These are phyloP conservation scores for Favolaschia claudopus DNA, from an alignment of 768 basidiomycete species.

Conservation along the genomic window DNA sequence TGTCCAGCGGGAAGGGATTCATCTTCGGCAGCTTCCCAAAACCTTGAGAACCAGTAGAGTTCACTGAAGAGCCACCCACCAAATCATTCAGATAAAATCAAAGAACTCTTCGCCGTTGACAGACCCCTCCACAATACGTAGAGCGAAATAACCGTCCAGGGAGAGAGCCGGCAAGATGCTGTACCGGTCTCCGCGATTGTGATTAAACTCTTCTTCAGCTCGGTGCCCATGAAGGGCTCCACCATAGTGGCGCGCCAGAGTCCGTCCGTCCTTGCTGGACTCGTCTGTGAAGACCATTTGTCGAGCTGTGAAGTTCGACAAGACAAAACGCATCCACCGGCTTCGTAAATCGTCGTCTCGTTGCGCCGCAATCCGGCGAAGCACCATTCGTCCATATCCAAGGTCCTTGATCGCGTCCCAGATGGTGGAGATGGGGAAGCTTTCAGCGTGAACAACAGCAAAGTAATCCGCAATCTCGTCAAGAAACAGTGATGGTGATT, in stretches of 20 bases:
- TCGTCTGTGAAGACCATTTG: too few relatives aligned
- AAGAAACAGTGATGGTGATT: conserved; percentile 8
- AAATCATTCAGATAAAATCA: conserved; percentile 46
- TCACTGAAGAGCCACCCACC: conserved; percentile 29
- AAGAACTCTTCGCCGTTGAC: conserved; percentile 41
- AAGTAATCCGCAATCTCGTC: conserved; percentile 24
- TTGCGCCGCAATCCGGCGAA: conserved; percentile 21
- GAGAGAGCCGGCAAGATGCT: conserved; percentile 44
- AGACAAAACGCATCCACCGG: conserved; percentile 9
- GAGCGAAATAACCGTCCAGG: conserved; percentile 42
- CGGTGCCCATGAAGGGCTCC: conserved; percentile 31
- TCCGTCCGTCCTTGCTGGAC: conserved; percentile 45
- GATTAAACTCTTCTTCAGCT: conserved; percentile 30
- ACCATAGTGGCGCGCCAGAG: conserved; percentile 35
- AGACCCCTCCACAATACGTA: conserved; percentile 40
- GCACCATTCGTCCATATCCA: conserved; percentile 22
- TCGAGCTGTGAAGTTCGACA: not conserved
- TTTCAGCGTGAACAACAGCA: not conserved
- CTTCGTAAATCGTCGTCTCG: conserved; percentile 16
- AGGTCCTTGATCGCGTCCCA: conserved; percentile 14
- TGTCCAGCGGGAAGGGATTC: conserved; percentile 39
- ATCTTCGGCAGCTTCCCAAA: conserved; percentile 45
- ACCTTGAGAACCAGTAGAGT: not conserved
- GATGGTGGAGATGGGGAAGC: conserved; percentile 15
- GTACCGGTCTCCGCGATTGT: conserved; percentile 39